phyloP scores from a whole-genome alignment of 768 basidiomycete genomes.

The Rossbeevera mucosa region DNA sequence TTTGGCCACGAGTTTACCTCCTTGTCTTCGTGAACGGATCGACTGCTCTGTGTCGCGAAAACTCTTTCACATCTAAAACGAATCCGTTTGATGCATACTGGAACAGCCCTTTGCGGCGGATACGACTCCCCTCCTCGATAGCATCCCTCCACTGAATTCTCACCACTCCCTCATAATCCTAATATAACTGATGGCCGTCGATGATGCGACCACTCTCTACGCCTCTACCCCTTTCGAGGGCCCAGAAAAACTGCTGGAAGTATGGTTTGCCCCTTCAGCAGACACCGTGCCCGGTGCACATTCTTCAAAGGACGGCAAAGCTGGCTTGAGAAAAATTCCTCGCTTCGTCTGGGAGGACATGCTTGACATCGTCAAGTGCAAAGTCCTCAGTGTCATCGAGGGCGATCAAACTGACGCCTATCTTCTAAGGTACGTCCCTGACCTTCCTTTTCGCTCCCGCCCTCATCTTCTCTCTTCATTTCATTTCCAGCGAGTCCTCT shows the following conservation, averaged over 20 bases:
- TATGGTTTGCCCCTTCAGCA: slow-evolving; percentile 90
- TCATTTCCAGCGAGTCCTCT: slow-evolving; percentile 81
- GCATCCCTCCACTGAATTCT: slow-evolving; percentile 34
- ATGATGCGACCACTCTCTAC: slow-evolving; percentile 21
- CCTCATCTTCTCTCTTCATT: slow-evolving; percentile 9
- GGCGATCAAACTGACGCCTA: slow-evolving; percentile 94
- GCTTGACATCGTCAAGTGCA: slow-evolving; percentile 95
- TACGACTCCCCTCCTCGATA: slow-evolving; percentile 43
- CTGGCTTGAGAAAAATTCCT: slow-evolving; percentile 74
- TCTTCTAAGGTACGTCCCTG: slow-evolving; percentile 72
- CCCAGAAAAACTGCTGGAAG: slow-evolving; percentile 91
- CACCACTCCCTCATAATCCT: background rate
- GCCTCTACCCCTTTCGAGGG: slow-evolving; percentile 74
- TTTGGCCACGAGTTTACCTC: background rate
- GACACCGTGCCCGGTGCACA: slow-evolving; percentile 49
- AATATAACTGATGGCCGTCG: slow-evolving; percentile 21
- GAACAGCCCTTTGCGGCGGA: slow-evolving; percentile 33
- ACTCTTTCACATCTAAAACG: slow-evolving; percentile 9
- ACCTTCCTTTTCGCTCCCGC: background rate
- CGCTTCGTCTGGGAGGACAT: slow-evolving; percentile 90
- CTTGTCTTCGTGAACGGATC: slow-evolving; percentile 19
- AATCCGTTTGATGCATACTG: slow-evolving; percentile 43
- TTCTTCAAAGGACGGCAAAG: slow-evolving; percentile 38
- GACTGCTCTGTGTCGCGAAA: slow-evolving; percentile 15
- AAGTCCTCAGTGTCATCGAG: slow-evolving; percentile 85